A percentile compares a stretch with the other conserved stretches of the same genome.
Evolutionary conservation across 2,329 filamentous ascomycete genomes (phyloP).

Genomic region (Cylindrodendrum hubeiense): DNA sequence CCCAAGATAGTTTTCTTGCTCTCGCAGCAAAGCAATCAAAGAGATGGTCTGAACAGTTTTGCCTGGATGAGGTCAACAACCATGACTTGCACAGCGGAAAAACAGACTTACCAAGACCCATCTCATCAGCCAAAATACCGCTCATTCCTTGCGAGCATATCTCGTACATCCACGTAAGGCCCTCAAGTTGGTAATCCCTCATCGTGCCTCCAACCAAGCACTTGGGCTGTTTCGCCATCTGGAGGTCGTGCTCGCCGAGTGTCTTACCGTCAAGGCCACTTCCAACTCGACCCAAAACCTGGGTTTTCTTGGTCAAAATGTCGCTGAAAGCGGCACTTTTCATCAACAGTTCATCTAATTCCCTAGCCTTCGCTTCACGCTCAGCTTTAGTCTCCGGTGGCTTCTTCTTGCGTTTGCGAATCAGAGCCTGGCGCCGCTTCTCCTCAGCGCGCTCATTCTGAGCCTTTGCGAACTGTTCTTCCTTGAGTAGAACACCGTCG

Average conservation of each 20-base stretch:
- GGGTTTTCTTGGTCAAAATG: conserved; percentile 73
- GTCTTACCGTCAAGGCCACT: conserved; percentile 70
- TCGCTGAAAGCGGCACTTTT: conserved; percentile 73
- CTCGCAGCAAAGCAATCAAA: conserved; percentile 86
- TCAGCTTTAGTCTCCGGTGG: conserved; percentile 66
- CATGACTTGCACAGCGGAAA: background rate
- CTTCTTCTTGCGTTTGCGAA: conserved; percentile 58
- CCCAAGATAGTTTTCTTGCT: conserved; percentile 84
- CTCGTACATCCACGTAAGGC: conserved; percentile 95
- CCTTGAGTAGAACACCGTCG: conserved; percentile 48
- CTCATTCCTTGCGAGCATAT: conserved; percentile 84
- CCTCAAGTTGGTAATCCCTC: conserved; percentile 94
- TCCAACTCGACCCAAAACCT: conserved; percentile 72
- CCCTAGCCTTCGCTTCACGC: conserved; percentile 68
- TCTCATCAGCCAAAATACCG: conserved; percentile 92
- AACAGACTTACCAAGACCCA: conserved; percentile 75
- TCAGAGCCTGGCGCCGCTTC: conserved; percentile 53
- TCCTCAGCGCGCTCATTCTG: conserved; percentile 64
- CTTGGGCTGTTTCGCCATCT: conserved; percentile 87
- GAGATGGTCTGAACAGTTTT: conserved; percentile 95
- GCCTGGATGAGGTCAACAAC: conserved; percentile 57
- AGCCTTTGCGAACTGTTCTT: conserved; percentile 51
- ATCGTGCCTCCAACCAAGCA: conserved; percentile 89
- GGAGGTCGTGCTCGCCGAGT: conserved; percentile 74
- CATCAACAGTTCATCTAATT: conserved; percentile 69